Conservation (phyloP, 371 early-diverging fungal genomes). For the Saksenaea oblongispora region DNA sequence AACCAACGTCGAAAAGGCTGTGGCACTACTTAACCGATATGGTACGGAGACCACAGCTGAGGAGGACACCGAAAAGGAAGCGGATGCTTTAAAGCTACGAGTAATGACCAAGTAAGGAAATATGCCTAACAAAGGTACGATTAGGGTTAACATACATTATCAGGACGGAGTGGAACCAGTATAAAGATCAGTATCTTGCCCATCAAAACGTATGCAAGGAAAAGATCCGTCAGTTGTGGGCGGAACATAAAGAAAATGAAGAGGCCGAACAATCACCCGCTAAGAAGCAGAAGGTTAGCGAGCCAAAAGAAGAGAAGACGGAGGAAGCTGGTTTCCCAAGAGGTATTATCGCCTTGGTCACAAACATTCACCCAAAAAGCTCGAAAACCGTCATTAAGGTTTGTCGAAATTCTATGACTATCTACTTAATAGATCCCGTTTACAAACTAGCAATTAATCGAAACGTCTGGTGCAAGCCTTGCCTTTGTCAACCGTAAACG, state of each 20-base stretch:
- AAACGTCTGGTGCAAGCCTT: conserved; percentile 31
- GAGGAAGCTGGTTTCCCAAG: conserved; percentile 9
- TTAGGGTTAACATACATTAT: not conserved
- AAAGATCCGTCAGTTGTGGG: conserved; percentile 16
- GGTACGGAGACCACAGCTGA: not conserved
- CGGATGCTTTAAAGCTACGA: conserved; percentile 20
- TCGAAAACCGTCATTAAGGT: conserved; percentile 31
- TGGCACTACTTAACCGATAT: conserved; percentile 20
- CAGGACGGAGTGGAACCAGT: conserved; percentile 29
- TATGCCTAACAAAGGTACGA: not conserved
- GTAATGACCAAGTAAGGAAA: conserved; percentile 46
- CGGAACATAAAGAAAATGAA: conserved; percentile 10
- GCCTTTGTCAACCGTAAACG: conserved; percentile 38
- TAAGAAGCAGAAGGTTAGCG: not conserved
- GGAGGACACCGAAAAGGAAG: conserved; percentile 1
- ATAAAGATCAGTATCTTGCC: conserved; percentile 33
- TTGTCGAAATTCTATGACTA: not conserved
- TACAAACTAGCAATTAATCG: conserved; percentile 15
- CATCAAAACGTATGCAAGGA: conserved; percentile 10
- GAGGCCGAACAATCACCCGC: not conserved
- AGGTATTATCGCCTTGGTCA: conserved; percentile 31
- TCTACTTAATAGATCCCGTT: not conserved
- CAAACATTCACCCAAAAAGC: conserved; percentile 26
- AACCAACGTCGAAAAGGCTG: conserved; percentile 29
- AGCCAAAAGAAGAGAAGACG: not conserved